phyloP scores from a whole-genome alignment of 495 filamentous ascomycete genomes.

The Penicillium taxi region DNA sequence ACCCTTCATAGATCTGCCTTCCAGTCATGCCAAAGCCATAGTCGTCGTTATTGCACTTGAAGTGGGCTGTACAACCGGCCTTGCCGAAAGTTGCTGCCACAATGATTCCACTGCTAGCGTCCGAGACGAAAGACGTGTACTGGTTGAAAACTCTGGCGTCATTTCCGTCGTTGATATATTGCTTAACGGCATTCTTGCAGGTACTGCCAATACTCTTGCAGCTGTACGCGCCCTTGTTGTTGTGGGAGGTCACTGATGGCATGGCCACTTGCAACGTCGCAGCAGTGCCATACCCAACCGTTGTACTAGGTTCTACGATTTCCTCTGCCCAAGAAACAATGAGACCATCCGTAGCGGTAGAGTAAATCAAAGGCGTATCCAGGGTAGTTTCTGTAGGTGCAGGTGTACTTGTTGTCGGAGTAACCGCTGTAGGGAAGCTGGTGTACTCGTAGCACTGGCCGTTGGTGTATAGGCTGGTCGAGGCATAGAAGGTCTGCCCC shows the following conservation, averaged over 20 bases:
- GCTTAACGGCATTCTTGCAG: neutral
- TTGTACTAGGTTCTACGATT: neutral
- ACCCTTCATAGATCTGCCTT: neutral
- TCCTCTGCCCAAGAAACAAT: neutral
- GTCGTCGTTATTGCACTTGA: neutral
- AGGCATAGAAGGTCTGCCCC: neutral
- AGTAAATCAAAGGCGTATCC: neutral
- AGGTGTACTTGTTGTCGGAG: neutral
- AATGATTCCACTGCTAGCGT: neutral
- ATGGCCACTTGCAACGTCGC: neutral
- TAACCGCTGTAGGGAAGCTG: neutral
- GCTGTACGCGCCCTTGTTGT: neutral
- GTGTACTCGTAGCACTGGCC: neutral
- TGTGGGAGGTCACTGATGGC: neutral
- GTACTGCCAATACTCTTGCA: neutral
- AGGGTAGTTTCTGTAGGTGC: neutral
- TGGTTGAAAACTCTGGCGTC: neutral
- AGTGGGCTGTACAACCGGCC: neutral
- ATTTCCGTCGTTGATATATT: neutral
- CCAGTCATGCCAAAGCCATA: constrained; percentile 1
- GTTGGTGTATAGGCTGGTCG: neutral
- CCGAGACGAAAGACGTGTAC: neutral
- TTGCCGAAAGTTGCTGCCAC: no score
- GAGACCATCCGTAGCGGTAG: neutral
- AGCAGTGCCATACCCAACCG: neutral